A percentile compares a stretch with the other conserved stretches of the same genome.
These are phyloP conservation scores for Herpomyces periplanetae DNA, from an alignment of 2,329 filamentous ascomycete species.

Conservation along the genomic window DNA sequence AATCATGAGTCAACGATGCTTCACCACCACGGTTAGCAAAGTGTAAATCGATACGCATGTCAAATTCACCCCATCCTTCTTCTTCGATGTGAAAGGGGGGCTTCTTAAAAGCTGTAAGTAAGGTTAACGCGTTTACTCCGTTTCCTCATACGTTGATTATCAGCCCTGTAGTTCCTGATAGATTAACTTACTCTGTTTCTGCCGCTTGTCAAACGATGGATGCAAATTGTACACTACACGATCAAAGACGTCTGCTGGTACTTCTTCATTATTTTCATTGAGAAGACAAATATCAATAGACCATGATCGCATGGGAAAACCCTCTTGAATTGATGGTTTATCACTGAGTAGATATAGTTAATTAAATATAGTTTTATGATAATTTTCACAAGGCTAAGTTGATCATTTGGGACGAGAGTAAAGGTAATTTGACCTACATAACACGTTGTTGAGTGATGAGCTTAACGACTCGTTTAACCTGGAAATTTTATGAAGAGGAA, in stretches of 20 bases:
- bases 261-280: constrained; percentile 35
- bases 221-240: constrained; percentile 78
- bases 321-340: constrained; percentile 40
- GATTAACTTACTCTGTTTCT: constrained; percentile 29
- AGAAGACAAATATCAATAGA: constrained; percentile 47
- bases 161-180: not conserved
- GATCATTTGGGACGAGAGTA: not conserved
- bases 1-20: constrained; percentile 38
- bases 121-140: constrained; percentile 1
- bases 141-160: not conserved
- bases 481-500: constrained; percentile 3
- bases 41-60: constrained; percentile 51
- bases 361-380: constrained; percentile 2
- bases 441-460: constrained; percentile 65
- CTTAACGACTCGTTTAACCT: constrained; percentile 57
- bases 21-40: constrained; percentile 44
- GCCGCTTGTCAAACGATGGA: constrained; percentile 49
- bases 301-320: constrained; percentile 77
- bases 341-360: constrained; percentile 13
- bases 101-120: constrained; percentile 24
- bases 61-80: constrained; percentile 95
- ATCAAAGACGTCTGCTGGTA: constrained; percentile 47
- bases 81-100: constrained; percentile 64
- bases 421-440: constrained; percentile 19
- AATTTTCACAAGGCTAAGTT: constrained; percentile 1